These are phyloP conservation scores for Pouteria glomerata DNA, from an alignment of 148 eudicot species.

Conservation along the genomic window DNA sequence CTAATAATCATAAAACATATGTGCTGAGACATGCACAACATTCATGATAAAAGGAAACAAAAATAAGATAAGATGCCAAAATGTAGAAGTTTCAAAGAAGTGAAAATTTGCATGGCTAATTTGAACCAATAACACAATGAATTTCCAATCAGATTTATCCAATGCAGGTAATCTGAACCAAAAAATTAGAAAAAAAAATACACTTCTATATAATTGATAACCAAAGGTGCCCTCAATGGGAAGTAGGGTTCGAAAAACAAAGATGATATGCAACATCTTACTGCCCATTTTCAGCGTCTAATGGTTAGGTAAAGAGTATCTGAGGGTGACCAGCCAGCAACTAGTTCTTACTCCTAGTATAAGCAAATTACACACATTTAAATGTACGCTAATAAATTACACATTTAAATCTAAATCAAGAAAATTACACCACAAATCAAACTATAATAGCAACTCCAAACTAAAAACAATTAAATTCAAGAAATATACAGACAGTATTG, in stretches of 20 bases:
- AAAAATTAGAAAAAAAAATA: background rate
- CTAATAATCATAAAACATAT: constrained; percentile 2
- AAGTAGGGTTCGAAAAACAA: background rate
- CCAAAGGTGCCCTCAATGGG: background rate
- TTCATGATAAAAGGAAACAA: background rate
- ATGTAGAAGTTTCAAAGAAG: background rate
- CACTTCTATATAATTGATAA: background rate
- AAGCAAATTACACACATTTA: background rate
- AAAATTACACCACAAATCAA: background rate
- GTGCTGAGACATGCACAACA: background rate
- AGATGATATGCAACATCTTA: background rate
- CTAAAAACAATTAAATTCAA: background rate
- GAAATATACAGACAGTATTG: background rate
- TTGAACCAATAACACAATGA: background rate
- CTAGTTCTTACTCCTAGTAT: background rate
- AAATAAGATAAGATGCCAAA: background rate
- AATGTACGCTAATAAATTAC: background rate
- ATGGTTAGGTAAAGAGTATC: too few relatives aligned
- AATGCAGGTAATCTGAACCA: background rate
- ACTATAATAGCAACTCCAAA: background rate
- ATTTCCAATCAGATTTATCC: background rate
- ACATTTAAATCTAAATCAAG: too few relatives aligned
- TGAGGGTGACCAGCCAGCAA: background rate
- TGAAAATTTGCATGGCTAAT: background rate
- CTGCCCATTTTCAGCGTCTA: background rate